Percentiles rank a stretch among this genome's conserved stretches.
Evolutionary conservation across 306 rosid genomes (phyloP).

Genomic region (Begonia fuchsioides): DNA sequence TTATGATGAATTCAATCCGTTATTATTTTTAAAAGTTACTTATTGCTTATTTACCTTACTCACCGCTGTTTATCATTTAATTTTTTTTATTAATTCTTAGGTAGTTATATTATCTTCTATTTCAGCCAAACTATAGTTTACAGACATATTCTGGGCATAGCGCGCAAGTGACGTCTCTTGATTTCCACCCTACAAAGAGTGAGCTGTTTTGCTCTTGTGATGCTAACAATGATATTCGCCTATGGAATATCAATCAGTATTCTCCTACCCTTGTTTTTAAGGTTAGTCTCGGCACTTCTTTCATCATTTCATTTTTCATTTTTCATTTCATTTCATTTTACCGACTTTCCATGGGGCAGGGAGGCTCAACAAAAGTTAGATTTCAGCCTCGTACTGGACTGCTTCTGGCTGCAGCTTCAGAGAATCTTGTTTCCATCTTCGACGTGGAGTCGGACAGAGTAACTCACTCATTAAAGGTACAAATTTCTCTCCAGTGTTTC

Average conservation of each 20-base stretch:
- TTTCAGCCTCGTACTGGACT: slow-evolving; percentile 81
- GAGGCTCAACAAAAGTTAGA: slow-evolving; percentile 73
- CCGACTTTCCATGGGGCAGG: slow-evolving; percentile 26
- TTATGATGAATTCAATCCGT: no score
- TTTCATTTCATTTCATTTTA: neutral
- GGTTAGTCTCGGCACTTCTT: slow-evolving; percentile 20
- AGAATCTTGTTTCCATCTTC: slow-evolving; percentile 50
- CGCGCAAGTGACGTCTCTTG: slow-evolving; percentile 65
- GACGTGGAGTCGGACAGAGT: slow-evolving; percentile 58
- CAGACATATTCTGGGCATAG: slow-evolving; percentile 49
- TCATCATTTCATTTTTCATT: no score
- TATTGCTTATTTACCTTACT: neutral
- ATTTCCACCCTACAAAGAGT: slow-evolving; percentile 87
- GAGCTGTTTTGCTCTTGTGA: slow-evolving; percentile 83
- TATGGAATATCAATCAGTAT: slow-evolving; percentile 53
- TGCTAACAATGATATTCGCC: slow-evolving; percentile 74
- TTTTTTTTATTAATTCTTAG: no score
- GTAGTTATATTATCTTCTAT: neutral
- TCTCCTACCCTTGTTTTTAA: slow-evolving; percentile 44
- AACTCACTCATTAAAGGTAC: slow-evolving; percentile 49
- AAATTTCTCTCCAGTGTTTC: neutral
- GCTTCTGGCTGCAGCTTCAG: slow-evolving; percentile 57
- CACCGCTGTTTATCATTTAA: no score
- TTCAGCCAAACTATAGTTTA: slow-evolving; percentile 54
- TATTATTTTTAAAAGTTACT: neutral